Base-by-base conservation (phyloP, 768 basidiomycete genomes). In the Daedalea quercina region DNA sequence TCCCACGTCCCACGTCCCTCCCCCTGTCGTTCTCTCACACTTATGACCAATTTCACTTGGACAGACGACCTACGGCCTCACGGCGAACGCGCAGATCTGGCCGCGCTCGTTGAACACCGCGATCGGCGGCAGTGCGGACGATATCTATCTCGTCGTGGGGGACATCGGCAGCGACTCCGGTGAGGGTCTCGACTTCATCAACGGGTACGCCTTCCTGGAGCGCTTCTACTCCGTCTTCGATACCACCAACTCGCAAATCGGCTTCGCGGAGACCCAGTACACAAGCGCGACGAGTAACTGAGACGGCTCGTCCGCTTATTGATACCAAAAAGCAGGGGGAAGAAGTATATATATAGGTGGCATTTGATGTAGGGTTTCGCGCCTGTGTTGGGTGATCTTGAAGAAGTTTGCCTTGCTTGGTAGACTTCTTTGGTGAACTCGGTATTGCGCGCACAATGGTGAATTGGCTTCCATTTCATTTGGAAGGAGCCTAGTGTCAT, bases 151-250 rank as follows among this genome's bases (percentile, higher is more conserved):
- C 26, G 60, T 75, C 47, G 67, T 74, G 47, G 51, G 47, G n/a
- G 58, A 62, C 62, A 55, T 76, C 34, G 80, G 79, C 26, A 57
- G 67, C 1, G 56, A 58, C 26, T 61, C 69, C 9, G 78, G 76
- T 44, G 19, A 70, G 54, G 81, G 78, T 13, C 64, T 82, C 17
- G 77, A 80, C 67, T 80, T 82, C 56, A 71, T 83, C 63, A 74
- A 80, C 64, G 78, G 81, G 17, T 71, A 69, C 60, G 59, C 66
- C 3, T 82, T 79, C 73, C 69, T 82, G 24, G 73, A 79, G 66
- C 79, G 84, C 15, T 85, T 80, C 75, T 85, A 85, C 69, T 72
- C 77, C 26, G 82, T 84, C 34, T 85, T 69, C 60, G 84, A 87
- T 61, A 81, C 82, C 43, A 64, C 73, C 42, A 79, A 81, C 69